phyloP scores from a whole-genome alignment of 495 filamentous ascomycete species.

The Podospora pseudoanserina region DNA sequence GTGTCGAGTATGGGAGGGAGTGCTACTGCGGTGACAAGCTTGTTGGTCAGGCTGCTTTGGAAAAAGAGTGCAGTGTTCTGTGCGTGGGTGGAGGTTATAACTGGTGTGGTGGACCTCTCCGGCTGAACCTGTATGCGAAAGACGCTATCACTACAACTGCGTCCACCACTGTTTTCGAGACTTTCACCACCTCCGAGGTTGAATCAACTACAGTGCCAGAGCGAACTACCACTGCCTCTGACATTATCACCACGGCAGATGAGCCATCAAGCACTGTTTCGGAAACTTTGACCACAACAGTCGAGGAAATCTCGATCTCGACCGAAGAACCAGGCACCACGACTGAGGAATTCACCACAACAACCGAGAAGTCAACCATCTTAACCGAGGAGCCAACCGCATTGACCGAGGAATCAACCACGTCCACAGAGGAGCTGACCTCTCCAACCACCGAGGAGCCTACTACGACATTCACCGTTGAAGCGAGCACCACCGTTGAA shows the following conservation, averaged over 20 bases:
- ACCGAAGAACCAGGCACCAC: background rate
- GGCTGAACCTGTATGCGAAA: conserved; percentile 15
- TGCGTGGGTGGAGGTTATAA: conserved; percentile 6
- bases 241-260: background rate
- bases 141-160: background rate
- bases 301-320: background rate
- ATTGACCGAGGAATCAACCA: background rate
- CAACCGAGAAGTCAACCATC: background rate
- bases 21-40: conserved; percentile 14
- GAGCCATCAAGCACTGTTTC: background rate
- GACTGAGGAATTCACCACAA: background rate
- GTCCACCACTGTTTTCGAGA: background rate
- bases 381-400: background rate
- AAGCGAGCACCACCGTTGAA: background rate
- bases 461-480: background rate
- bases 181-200: background rate
- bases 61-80: conserved; percentile 7
- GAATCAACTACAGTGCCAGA: background rate
- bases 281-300: background rate
- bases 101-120: conserved; percentile 9
- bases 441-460: background rate
- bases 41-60: background rate
- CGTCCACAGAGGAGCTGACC: background rate
- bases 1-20: conserved; percentile 10
- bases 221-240: background rate